Conservation (phyloP, 1,284 basidiomycete genomes). For the Cutaneotrichosporon sp. region DNA sequence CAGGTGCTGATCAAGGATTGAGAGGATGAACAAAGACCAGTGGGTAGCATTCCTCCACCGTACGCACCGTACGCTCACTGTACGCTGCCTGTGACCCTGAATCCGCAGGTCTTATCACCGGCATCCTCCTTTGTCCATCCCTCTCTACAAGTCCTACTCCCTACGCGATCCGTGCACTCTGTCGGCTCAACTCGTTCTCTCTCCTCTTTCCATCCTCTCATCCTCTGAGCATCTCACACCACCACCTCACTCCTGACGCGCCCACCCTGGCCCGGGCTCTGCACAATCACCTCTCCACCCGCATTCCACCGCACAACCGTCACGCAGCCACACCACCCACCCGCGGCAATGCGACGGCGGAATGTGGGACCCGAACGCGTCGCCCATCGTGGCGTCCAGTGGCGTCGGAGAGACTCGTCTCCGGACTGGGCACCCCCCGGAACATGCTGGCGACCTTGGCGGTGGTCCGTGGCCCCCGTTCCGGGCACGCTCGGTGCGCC, state of each 20-base stretch:
- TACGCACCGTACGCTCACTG: too few relatives aligned
- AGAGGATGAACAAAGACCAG: too few relatives aligned
- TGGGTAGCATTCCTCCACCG: background rate
- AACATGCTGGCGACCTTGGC: background rate
- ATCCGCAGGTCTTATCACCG: background rate
- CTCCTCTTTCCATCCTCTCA: background rate
- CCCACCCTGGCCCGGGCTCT: too few relatives aligned
- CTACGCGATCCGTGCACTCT: background rate
- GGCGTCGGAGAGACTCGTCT: background rate
- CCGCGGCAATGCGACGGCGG: background rate
- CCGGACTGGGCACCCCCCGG: background rate
- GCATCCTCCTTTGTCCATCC: constrained; percentile 1
- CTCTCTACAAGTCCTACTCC: too few relatives aligned
- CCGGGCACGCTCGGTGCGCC: background rate
- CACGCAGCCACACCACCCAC: background rate
- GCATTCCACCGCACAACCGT: background rate
- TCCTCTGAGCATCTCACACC: too few relatives aligned
- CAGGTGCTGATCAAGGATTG: too few relatives aligned
- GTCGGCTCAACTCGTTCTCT: background rate
- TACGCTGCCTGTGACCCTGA: too few relatives aligned
- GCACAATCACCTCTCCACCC: background rate
- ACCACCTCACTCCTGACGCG: background rate
- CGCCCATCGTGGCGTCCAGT: background rate
- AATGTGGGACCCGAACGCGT: background rate
- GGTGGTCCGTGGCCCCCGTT: background rate